phyloP scores from a whole-genome alignment of 75 land plant genomes.

The Chamaecyparis obtusa region DNA sequence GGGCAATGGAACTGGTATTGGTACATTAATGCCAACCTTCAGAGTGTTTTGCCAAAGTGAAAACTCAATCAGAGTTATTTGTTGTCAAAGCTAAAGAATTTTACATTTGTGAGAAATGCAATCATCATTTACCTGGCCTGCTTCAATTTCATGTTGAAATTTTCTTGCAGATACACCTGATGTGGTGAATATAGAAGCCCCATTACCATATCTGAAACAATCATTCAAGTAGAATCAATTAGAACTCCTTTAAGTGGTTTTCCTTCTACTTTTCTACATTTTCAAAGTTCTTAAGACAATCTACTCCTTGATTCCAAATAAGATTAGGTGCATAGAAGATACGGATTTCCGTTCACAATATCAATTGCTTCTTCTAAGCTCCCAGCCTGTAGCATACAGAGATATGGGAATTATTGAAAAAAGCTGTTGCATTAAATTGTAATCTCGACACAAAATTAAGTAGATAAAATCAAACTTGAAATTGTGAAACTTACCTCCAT shows the following conservation, averaged over 20 bases:
- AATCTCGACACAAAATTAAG: not conserved
- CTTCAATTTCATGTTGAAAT: slow-evolving; percentile 89
- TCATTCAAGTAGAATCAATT: not conserved
- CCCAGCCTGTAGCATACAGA: slow-evolving; percentile 46
- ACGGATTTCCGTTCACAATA: slow-evolving; percentile 81
- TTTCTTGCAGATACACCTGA: slow-evolving; percentile 86
- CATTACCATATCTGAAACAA: slow-evolving; percentile 79
- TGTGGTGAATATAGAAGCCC: slow-evolving; percentile 89
- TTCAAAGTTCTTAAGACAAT: not conserved
- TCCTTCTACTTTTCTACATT: not conserved
- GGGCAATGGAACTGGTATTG: slow-evolving; percentile 94
- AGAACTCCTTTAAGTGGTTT: not conserved
- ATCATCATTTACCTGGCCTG: slow-evolving; percentile 66
- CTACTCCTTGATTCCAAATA: not conserved
- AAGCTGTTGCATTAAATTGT: not conserved
- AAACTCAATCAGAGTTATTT: not conserved
- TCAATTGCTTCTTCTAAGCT: slow-evolving; percentile 84
- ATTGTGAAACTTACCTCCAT: slow-evolving; percentile 55
- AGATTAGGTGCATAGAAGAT: slow-evolving; percentile 3
- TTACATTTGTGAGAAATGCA: not conserved
- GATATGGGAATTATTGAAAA: not conserved
- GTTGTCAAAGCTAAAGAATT: not conserved
- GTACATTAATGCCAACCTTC: slow-evolving; percentile 90
- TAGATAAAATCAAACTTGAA: not conserved
- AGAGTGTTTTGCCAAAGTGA: not conserved